A percentile compares a stretch with the other conserved stretches of the same genome.
These are phyloP conservation scores for Solanum sitiens DNA, from an alignment of 257 asterid genomes.

Conservation along the genomic window DNA sequence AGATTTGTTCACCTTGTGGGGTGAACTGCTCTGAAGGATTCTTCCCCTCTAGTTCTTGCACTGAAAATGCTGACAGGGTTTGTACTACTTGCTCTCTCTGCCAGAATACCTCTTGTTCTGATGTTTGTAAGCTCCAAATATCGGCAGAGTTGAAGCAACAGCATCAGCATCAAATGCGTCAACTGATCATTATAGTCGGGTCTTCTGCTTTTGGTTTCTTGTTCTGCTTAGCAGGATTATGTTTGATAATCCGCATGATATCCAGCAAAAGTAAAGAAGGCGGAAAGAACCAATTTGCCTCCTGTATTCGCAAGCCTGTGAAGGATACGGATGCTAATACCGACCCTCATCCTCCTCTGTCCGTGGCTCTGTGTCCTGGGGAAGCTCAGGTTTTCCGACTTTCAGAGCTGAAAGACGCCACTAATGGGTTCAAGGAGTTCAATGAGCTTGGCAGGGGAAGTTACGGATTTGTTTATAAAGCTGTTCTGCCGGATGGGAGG, in stretches of 20 bases:
- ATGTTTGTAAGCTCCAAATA: conserved; percentile 43
- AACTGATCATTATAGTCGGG: conserved; percentile 38
- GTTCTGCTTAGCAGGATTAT: conserved; percentile 49
- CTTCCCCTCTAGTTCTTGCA: conserved; percentile 70
- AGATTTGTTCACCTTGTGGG: conserved; percentile 83
- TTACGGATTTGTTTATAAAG: conserved; percentile 87
- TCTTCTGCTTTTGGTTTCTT: conserved; percentile 42
- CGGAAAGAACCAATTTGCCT: conserved; percentile 5
- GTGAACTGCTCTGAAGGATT: conserved; percentile 61
- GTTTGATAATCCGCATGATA: conserved; percentile 33
- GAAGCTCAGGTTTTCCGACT: conserved; percentile 82
- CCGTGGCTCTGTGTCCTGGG: conserved; percentile 55
- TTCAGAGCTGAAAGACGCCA: conserved; percentile 81
- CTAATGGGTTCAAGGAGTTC: conserved; percentile 92
- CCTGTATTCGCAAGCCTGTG: conserved; percentile 25
- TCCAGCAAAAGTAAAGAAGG: conserved; percentile 18
- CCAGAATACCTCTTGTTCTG: conserved; percentile 75
- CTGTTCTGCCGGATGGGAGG: conserved; percentile 73
- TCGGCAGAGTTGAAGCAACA: conserved; percentile 17
- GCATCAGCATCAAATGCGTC: conserved; percentile 28
- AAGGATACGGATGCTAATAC: conserved; percentile 17
- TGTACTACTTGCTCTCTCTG: conserved; percentile 95
- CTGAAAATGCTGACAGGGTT: conserved; percentile 55
- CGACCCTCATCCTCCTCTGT: conserved; percentile 30
- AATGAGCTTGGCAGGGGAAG: conserved; percentile 93